Conservation (phyloP, 129 eudicot species). For the Flaveria bidentis region DNA sequence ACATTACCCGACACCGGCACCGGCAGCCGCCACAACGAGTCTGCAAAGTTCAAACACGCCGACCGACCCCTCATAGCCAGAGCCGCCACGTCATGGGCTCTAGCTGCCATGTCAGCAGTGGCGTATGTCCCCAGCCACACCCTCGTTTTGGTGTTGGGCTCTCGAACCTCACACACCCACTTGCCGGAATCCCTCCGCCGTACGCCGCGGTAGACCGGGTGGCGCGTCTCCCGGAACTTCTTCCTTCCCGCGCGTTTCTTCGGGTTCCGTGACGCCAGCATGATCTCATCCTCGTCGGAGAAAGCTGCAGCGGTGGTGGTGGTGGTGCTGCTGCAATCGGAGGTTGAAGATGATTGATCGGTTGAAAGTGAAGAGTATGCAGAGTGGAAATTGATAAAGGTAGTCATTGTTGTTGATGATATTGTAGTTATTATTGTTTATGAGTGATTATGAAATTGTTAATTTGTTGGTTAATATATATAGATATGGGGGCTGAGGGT, state of each 20-base stretch:
- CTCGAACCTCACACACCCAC: constrained; percentile 87
- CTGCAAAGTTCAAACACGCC: constrained; percentile 81
- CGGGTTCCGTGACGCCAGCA: constrained; percentile 60
- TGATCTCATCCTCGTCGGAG: constrained; percentile 38
- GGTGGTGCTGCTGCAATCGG: constrained; percentile 17
- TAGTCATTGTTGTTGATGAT: constrained; percentile 1
- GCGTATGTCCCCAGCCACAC: constrained; percentile 76
- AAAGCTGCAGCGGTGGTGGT: constrained; percentile 3
- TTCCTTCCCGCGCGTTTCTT: constrained; percentile 79
- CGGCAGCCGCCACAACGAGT: constrained; percentile 77
- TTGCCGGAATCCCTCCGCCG: constrained; percentile 68
- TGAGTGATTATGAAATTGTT: constrained; percentile 6
- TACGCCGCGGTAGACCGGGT: constrained; percentile 86
- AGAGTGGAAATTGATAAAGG: constrained; percentile 21
- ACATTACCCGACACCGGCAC: constrained; percentile 47
- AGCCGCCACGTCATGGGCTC: constrained; percentile 94
- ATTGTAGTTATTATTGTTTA: not conserved
- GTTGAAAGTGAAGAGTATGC: constrained; percentile 7
- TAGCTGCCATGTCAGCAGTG: constrained; percentile 85
- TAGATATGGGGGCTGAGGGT: not conserved
- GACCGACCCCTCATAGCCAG: constrained; percentile 63
- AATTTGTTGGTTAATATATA: not conserved
- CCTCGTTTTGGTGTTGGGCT: constrained; percentile 68
- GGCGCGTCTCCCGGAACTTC: constrained; percentile 80
- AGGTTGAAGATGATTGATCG: constrained; percentile 29